Percentiles rank a stretch among this genome's conserved stretches.
phyloP scores from a whole-genome alignment of 768 basidiomycete genomes.

The Xerocomellus chrysenteron region DNA sequence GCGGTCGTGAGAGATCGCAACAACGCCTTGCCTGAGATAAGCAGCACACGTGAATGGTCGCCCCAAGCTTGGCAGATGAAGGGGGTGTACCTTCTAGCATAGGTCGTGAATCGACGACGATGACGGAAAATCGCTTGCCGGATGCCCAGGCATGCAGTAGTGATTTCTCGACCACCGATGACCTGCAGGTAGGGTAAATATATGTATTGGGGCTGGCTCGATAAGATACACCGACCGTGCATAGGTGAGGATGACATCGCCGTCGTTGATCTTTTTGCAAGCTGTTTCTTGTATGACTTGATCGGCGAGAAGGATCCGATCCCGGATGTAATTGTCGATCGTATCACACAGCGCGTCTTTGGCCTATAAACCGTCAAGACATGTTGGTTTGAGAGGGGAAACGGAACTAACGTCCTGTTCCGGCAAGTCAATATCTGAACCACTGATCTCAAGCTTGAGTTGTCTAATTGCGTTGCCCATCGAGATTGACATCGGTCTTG shows the following conservation, averaged over 20 bases:
- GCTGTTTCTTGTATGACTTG: slow-evolving; percentile 90
- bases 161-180: slow-evolving; percentile 91
- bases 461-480: slow-evolving; percentile 95
- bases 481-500: slow-evolving; percentile 87
- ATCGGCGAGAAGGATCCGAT: slow-evolving; percentile 90
- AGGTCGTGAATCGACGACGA: slow-evolving; percentile 93
- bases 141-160: slow-evolving; percentile 72
- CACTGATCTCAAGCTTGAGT: slow-evolving; percentile 93
- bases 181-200: slow-evolving; percentile 46
- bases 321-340: slow-evolving; percentile 92
- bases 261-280: slow-evolving; percentile 90
- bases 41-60: neutral
- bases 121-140: slow-evolving; percentile 81
- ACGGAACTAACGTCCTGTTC: slow-evolving; percentile 79
- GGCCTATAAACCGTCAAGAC: slow-evolving; percentile 51
- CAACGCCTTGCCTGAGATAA: slow-evolving; percentile 67
- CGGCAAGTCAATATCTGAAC: slow-evolving; percentile 87
- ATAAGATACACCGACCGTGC: slow-evolving; percentile 58
- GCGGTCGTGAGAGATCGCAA: slow-evolving; percentile 66
- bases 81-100: slow-evolving; percentile 75
- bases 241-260: slow-evolving; percentile 90
- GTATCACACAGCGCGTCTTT: slow-evolving; percentile 79
- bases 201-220: neutral
- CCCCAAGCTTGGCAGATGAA: neutral
- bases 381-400: neutral